These are phyloP conservation scores for Atalantia buxifolia DNA, from an alignment of 345 rosid genomes.

Conservation along the genomic window DNA sequence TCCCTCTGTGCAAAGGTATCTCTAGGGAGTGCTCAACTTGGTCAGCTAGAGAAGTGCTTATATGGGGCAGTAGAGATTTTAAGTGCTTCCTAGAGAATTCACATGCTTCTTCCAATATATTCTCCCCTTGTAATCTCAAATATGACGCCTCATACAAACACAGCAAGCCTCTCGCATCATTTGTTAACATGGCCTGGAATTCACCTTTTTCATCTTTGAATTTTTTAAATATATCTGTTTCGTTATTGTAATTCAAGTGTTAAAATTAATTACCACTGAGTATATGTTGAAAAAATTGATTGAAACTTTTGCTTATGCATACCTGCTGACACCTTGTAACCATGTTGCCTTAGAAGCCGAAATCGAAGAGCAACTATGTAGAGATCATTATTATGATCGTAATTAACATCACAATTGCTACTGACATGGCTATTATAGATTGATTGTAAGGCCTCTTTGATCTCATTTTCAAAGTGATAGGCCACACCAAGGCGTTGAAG, in stretches of 20 bases:
- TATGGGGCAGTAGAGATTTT: neutral
- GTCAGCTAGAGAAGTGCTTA: neutral
- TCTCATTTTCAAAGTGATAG: neutral
- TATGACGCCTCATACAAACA: constrained; percentile 40
- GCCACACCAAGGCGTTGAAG: constrained; percentile 10
- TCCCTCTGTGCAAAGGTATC: constrained; percentile 11
- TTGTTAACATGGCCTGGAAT: neutral
- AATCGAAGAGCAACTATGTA: constrained; percentile 27
- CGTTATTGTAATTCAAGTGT: neutral
- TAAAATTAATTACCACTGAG: neutral
- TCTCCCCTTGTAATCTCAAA: constrained; percentile 30
- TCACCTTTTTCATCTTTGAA: constrained; percentile 17
- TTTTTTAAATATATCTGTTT: constrained; percentile 29
- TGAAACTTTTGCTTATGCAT: neutral
- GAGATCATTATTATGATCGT: constrained; percentile 8
- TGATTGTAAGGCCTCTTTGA: neutral
- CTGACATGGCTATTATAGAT: neutral
- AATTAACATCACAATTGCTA: neutral
- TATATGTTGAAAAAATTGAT: too few relatives aligned
- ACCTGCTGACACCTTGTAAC: constrained; percentile 29
- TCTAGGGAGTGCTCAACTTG: constrained; percentile 5
- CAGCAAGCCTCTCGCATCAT: constrained; percentile 23
- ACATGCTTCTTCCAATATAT: constrained; percentile 30
- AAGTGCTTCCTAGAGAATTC: constrained; percentile 24
- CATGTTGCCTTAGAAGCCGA: constrained; percentile 32